Conservation (phyloP, 495 filamentous ascomycete species). For the Neurospora hispaniola region DNA sequence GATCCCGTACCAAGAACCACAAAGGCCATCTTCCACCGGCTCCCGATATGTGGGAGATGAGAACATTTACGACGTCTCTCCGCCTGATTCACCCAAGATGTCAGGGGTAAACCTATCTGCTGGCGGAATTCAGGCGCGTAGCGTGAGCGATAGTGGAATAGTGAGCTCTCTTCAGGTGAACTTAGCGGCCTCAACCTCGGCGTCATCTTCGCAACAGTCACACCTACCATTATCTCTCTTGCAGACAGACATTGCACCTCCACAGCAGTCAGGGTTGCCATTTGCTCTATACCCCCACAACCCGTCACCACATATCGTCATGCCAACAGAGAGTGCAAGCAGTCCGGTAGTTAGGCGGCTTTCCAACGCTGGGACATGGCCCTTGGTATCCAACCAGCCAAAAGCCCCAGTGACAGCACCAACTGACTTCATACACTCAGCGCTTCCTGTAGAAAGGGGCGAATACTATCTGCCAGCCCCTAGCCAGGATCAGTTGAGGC, state of each 20-base stretch:
- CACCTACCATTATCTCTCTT: constrained; percentile 1
- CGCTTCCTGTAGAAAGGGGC: constrained; percentile 22
- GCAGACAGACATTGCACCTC: constrained; percentile 5
- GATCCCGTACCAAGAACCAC: constrained; percentile 2
- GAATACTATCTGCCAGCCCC: constrained; percentile 22
- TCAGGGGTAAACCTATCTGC: constrained; percentile 5
- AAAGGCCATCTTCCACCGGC: constrained; percentile 12
- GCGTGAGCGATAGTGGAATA: constrained; percentile 7
- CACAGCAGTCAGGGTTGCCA: constrained; percentile 2
- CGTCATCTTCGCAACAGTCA: background rate
- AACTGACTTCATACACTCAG: constrained; percentile 32
- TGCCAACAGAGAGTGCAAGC: background rate
- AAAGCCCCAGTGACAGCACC: constrained; percentile 5
- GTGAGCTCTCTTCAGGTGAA: constrained; percentile 9
- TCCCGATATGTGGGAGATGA: constrained; percentile 23
- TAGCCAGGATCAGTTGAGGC: constrained; percentile 19
- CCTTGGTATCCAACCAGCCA: constrained; percentile 19
- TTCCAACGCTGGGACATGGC: constrained; percentile 36
- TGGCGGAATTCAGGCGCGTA: constrained; percentile 4
- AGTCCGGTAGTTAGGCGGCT: constrained; percentile 22
- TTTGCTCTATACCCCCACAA: constrained; percentile 17
- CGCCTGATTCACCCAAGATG: constrained; percentile 33
- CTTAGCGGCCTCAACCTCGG: background rate
- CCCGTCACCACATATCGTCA: constrained; percentile 16
- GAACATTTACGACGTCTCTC: constrained; percentile 47